phyloP scores from a whole-genome alignment of 441 rosid genomes.

The Pelargonium myrrhifolium region DNA sequence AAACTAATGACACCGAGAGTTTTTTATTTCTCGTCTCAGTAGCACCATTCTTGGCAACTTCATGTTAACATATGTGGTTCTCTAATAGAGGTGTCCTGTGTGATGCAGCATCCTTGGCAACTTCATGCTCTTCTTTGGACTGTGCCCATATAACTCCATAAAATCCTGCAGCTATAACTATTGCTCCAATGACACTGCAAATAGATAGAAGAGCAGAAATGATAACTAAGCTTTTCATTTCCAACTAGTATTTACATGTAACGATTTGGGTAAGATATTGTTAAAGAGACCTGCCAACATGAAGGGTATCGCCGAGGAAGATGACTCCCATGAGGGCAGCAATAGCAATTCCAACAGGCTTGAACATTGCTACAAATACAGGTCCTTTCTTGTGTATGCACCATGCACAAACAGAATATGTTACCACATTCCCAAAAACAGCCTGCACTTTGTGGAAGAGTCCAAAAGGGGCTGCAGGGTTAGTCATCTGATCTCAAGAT shows the following conservation, averaged over 20 bases:
- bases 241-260: too few species aligned
- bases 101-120: not conserved
- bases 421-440: conserved; percentile 47
- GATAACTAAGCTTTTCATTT: too few species aligned
- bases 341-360: conserved; percentile 49
- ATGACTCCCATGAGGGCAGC: conserved; percentile 51
- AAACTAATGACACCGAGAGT: too few species aligned
- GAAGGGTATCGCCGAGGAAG: conserved; percentile 45
- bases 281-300: conserved; percentile 47
- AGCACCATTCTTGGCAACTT: conserved; percentile 10
- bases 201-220: too few species aligned
- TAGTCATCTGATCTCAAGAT: not conserved
- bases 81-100: not conserved
- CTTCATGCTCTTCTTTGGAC: conserved; percentile 42
- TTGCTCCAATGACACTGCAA: conserved; percentile 58
- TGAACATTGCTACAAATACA: conserved; percentile 56
- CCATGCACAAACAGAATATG: conserved; percentile 49
- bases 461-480: not conserved
- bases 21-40: too few species aligned
- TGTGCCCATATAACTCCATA: conserved; percentile 83
- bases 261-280: too few species aligned
- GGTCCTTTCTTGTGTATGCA: conserved; percentile 58
- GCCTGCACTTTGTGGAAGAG: conserved; percentile 32
- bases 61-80: not conserved
- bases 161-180: conserved; percentile 56